Conservation (phyloP, 2,329 filamentous ascomycete genomes). For the Pseudogymnoascus verrucosus region DNA sequence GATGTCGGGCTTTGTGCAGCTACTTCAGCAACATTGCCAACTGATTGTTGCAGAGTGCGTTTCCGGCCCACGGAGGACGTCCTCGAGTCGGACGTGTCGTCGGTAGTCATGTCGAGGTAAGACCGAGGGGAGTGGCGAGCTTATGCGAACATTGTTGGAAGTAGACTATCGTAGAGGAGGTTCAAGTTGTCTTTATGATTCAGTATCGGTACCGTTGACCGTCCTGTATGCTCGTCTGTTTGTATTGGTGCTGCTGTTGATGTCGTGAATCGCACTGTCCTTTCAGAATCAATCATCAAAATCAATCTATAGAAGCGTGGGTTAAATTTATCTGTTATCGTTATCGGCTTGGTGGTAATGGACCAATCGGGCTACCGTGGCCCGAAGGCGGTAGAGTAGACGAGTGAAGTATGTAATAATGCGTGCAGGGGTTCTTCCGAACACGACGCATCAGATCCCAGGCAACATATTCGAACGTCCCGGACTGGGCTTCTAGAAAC, state of each 20-base stretch:
- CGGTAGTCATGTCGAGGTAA: slow-evolving; percentile 18
- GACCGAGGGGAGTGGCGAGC: background rate
- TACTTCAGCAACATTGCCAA: background rate
- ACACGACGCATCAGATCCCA: slow-evolving; percentile 9
- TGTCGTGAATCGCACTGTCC: background rate
- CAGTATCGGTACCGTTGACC: background rate
- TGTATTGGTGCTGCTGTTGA: background rate
- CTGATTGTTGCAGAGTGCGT: background rate
- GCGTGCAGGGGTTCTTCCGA: slow-evolving; percentile 9
- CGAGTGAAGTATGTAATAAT: background rate
- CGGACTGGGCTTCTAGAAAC: slow-evolving; percentile 5
- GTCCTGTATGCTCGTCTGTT: background rate
- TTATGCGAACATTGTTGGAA: background rate
- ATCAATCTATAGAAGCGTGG: background rate
- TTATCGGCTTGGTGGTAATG: background rate
- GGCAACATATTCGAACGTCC: slow-evolving; percentile 8
- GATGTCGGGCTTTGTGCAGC: background rate
- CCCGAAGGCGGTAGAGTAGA: slow-evolving; percentile 2
- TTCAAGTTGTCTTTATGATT: background rate
- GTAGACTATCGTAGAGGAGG: background rate
- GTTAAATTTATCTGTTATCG: slow-evolving; percentile 9
- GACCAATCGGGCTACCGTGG: slow-evolving; percentile 4
- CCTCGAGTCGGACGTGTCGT: slow-evolving; percentile 36
- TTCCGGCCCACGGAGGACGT: slow-evolving; percentile 34
- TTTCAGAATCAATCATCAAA: background rate